phyloP scores from a whole-genome alignment of 2,329 filamentous ascomycete genomes.

The Pestalotiopsis fici region DNA sequence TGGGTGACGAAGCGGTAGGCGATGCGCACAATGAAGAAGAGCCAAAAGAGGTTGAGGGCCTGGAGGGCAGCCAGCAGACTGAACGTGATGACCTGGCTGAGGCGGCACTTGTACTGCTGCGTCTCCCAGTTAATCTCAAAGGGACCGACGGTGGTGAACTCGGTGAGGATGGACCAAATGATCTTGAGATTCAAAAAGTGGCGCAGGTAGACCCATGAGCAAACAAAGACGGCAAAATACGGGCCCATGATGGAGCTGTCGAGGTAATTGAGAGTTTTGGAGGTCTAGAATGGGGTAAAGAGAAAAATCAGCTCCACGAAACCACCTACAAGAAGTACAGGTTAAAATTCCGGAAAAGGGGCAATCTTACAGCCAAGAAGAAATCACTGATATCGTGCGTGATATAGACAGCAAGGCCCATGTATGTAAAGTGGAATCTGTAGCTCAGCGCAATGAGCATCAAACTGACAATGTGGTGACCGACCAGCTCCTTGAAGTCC shows the following conservation, averaged over 20 bases:
- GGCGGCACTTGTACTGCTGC: slow-evolving; percentile 74
- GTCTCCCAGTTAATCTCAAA: slow-evolving; percentile 77
- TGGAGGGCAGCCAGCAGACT: slow-evolving; percentile 67
- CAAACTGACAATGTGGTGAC: slow-evolving; percentile 88
- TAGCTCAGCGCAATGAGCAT: slow-evolving; percentile 84
- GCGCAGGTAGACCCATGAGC: slow-evolving; percentile 84
- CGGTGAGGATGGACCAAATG: slow-evolving; percentile 72
- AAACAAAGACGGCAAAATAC: slow-evolving; percentile 83
- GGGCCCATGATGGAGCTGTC: slow-evolving; percentile 77
- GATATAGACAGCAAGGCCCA: slow-evolving; percentile 89
- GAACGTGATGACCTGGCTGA: slow-evolving; percentile 69
- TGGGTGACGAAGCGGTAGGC: slow-evolving; percentile 69
- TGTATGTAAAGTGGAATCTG: slow-evolving; percentile 95
- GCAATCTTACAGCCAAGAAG: slow-evolving; percentile 77
- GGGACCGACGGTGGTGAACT: slow-evolving; percentile 74
- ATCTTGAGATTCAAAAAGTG: slow-evolving; percentile 83
- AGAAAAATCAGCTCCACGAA: not conserved
- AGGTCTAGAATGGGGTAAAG: slow-evolving; percentile 58
- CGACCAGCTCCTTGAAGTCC: slow-evolving; percentile 91
- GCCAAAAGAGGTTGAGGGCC: slow-evolving; percentile 79
- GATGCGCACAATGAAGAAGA: slow-evolving; percentile 75
- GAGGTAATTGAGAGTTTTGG: slow-evolving; percentile 89
- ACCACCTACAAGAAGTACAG: not conserved
- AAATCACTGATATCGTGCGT: slow-evolving; percentile 95
- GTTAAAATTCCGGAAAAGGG: not conserved